Percentiles rank a stretch among this genome's conserved stretches.
phyloP scores from a whole-genome alignment of 805 yeast genomes.

The Metschnikowia koreensis region DNA sequence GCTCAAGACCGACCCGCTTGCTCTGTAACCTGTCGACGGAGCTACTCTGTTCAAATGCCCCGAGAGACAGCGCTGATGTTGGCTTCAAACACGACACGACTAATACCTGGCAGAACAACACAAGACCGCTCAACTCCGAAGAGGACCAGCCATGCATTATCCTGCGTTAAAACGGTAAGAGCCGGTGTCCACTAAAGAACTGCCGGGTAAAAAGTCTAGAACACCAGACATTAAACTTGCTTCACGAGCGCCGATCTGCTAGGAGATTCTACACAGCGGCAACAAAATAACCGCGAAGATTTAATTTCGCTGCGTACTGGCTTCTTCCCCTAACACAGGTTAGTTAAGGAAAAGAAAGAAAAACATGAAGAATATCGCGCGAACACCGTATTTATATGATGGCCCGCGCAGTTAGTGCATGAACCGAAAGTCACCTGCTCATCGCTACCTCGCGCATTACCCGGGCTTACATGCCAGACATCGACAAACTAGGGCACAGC shows the following conservation, averaged over 20 bases:
- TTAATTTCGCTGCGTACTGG: constrained; percentile 34
- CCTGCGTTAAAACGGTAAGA: constrained; percentile 14
- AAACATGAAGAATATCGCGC: constrained; percentile 10
- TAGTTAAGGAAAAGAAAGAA: not conserved
- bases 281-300: constrained; percentile 29
- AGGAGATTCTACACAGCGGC: constrained; percentile 36
- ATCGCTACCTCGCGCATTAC: constrained; percentile 9
- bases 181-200: constrained; percentile 20
- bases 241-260: constrained; percentile 76
- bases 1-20: constrained; percentile 64
- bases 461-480: constrained; percentile 11
- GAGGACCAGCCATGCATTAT: constrained; percentile 36
- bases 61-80: constrained; percentile 19
- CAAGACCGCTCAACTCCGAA: constrained; percentile 53
- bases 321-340: constrained; percentile 47
- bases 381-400: constrained; percentile 1
- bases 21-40: constrained; percentile 97
- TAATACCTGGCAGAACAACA: constrained; percentile 19
- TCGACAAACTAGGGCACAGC: constrained; percentile 4
- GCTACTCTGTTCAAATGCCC: constrained; percentile 73
- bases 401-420: constrained; percentile 3
- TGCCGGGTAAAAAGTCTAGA: constrained; percentile 50
- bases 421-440: constrained; percentile 4
- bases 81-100: constrained; percentile 6
- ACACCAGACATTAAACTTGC: constrained; percentile 49